Percentiles rank a stretch among this genome's conserved stretches.
phyloP scores from a whole-genome alignment of 1,139 yeast species.

The Wickerhamomyces sp. region DNA sequence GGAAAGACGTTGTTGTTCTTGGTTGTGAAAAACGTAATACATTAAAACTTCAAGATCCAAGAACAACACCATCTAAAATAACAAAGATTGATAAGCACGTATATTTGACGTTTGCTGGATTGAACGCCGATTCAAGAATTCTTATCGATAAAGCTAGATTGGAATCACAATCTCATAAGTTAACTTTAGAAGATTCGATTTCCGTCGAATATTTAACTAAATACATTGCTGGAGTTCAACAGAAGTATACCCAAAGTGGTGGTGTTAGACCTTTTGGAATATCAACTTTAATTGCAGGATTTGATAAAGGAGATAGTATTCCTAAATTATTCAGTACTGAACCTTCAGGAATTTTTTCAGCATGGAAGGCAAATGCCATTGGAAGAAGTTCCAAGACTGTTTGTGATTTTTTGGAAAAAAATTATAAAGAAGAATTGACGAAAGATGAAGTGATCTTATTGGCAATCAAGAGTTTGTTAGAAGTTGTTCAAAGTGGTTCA shows the following conservation, averaged over 20 bases:
- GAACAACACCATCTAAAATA: conserved; percentile 93
- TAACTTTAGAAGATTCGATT: conserved; percentile 92
- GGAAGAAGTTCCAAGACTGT: conserved; percentile 96
- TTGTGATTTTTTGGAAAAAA: conserved; percentile 90
- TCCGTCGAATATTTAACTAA: conserved; percentile 88
- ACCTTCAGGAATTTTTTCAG: conserved; percentile 95
- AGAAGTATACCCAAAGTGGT: conserved; percentile 95
- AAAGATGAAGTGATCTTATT: conserved; percentile 76
- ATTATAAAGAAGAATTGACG: conserved; percentile 66
- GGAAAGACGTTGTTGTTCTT: conserved; percentile 78
- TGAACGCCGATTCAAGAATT: conserved; percentile 96
- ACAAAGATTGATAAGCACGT: conserved; percentile 89
- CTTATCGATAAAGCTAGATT: conserved; percentile 93
- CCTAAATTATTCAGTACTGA: conserved; percentile 93
- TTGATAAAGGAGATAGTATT: conserved; percentile 74
- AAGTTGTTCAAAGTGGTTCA: conserved; percentile 97
- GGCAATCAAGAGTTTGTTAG: conserved; percentile 81
- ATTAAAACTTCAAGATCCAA: conserved; percentile 88
- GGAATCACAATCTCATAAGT: conserved; percentile 94
- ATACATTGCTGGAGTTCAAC: conserved; percentile 96
- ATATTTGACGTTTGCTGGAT: conserved; percentile 92
- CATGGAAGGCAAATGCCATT: conserved; percentile 99
- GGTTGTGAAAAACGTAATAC: conserved; percentile 98
- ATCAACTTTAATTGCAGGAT: conserved; percentile 92
- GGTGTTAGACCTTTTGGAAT: conserved; percentile 96